These are phyloP conservation scores for Exophiala oligosperma DNA, from an alignment of 2,329 filamentous ascomycete genomes.

Conservation along the genomic window DNA sequence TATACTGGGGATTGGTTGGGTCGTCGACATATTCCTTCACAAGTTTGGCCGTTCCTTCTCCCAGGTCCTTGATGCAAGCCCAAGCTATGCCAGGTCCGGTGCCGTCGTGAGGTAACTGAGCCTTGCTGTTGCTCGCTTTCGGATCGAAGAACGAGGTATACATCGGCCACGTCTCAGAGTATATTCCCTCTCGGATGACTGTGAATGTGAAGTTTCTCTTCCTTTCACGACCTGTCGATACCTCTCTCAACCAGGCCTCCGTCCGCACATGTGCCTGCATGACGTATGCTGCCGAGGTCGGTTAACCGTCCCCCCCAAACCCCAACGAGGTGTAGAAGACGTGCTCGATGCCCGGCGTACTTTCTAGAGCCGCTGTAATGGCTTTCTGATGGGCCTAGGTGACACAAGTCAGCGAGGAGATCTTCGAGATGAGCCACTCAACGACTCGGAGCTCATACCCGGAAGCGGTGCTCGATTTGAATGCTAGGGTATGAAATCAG, in stretches of 20 bases:
- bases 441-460: background rate
- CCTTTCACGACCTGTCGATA: background rate
- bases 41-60: constrained; percentile 29
- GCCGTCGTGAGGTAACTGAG: background rate
- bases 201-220: background rate
- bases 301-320: constrained; percentile 10
- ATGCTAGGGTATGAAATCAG: constrained; percentile 56
- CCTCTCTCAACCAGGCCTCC: constrained; percentile 14
- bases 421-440: background rate
- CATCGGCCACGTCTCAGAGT: background rate
- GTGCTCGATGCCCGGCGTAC: constrained; percentile 17
- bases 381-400: constrained; percentile 37
- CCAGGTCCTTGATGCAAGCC: background rate
- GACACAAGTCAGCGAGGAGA: background rate
- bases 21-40: constrained; percentile 39
- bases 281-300: constrained; percentile 18
- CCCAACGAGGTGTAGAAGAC: constrained; percentile 25
- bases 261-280: constrained; percentile 25
- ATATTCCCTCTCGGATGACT: constrained; percentile 1
- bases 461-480: constrained; percentile 46
- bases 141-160: background rate
- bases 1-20: constrained; percentile 27
- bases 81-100: background rate
- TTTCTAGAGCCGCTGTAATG: constrained; percentile 13
- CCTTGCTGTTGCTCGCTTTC: background rate